These are phyloP conservation scores for Eutrema japonicum DNA, from an alignment of 345 rosid species.

Conservation along the genomic window DNA sequence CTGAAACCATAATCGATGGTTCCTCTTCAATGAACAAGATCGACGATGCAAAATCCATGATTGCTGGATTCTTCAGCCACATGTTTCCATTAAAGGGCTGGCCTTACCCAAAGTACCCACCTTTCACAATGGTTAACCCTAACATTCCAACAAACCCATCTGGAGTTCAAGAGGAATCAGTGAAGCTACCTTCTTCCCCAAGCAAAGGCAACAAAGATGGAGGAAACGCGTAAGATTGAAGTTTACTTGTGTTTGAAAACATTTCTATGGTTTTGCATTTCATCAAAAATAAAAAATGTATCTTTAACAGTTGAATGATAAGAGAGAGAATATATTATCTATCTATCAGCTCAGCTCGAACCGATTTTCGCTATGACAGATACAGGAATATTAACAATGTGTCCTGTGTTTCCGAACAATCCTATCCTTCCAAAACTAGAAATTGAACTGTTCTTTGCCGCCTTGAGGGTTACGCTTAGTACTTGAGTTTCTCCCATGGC, in stretches of 20 bases:
- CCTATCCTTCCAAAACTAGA: slow-evolving; percentile 83
- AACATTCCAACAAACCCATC: slow-evolving; percentile 37
- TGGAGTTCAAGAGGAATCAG: slow-evolving; percentile 34
- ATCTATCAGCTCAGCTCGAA: slow-evolving; percentile 28
- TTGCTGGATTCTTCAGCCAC: slow-evolving; percentile 43
- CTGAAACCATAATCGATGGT: slow-evolving; percentile 18
- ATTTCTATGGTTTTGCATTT: slow-evolving; percentile 21
- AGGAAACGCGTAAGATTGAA: slow-evolving; percentile 33
- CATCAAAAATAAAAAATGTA: slow-evolving; percentile 31
- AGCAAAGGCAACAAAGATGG: slow-evolving; percentile 33
- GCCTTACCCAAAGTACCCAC: slow-evolving; percentile 44
- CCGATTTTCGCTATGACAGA: slow-evolving; percentile 55
- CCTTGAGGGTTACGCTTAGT: slow-evolving; percentile 53
- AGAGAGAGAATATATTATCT: slow-evolving; percentile 12
- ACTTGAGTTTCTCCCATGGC: slow-evolving; percentile 61
- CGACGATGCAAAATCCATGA: slow-evolving; percentile 32
- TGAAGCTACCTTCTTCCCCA: slow-evolving; percentile 42
- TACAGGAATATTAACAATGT: slow-evolving; percentile 73
- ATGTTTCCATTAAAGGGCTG: slow-evolving; percentile 37
- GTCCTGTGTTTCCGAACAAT: slow-evolving; percentile 71
- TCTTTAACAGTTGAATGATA: slow-evolving; percentile 6
- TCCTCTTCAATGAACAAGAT: slow-evolving; percentile 29
- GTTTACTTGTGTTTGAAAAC: slow-evolving; percentile 13
- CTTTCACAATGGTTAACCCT: slow-evolving; percentile 42
- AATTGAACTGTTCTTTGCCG: slow-evolving; percentile 54